These are phyloP conservation scores for Exophiala aquamarina DNA, from an alignment of 2,329 filamentous ascomycete genomes.

Conservation along the genomic window DNA sequence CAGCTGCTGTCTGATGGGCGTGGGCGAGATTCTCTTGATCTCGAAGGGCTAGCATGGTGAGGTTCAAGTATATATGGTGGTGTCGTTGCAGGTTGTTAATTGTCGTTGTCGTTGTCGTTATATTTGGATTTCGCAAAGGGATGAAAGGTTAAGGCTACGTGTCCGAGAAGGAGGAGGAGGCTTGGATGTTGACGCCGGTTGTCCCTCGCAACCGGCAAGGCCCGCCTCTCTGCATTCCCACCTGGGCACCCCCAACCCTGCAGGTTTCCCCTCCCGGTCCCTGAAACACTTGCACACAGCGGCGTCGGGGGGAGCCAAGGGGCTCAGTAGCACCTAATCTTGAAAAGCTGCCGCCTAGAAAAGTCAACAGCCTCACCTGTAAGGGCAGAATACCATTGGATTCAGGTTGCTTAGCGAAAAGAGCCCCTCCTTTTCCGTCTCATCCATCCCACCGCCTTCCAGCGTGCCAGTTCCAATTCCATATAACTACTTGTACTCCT, in stretches of 20 bases:
- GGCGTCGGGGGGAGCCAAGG: too few relatives aligned
- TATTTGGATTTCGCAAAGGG: neutral
- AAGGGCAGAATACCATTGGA: constrained; percentile 11
- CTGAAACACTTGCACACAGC: too few relatives aligned
- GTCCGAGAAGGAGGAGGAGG: neutral
- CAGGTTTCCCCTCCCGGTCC: too few relatives aligned
- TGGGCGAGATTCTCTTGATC: constrained; percentile 89
- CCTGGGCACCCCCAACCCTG: too few relatives aligned
- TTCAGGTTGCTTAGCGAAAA: neutral
- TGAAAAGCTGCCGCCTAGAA: constrained; percentile 7
- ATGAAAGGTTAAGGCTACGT: constrained; percentile 1
- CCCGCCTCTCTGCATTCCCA: neutral
- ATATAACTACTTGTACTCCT: too few relatives aligned
- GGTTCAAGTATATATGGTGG: constrained; percentile 15
- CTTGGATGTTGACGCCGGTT: constrained; percentile 20
- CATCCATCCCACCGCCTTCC: too few relatives aligned
- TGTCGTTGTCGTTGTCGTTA: neutral
- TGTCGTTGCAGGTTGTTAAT: constrained; percentile 5
- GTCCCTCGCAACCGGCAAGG: constrained; percentile 18
- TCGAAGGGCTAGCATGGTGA: constrained; percentile 70
- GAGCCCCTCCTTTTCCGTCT: neutral
- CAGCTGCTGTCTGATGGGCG: constrained; percentile 68
- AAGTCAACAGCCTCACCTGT: constrained; percentile 15
- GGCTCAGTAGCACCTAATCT: neutral
- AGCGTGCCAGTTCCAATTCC: too few relatives aligned